A percentile compares a stretch with the other conserved stretches of the same genome.
These are phyloP conservation scores for Cetraspora pellucida DNA, from an alignment of 192 early-diverging fungal species.

Conservation along the genomic window DNA sequence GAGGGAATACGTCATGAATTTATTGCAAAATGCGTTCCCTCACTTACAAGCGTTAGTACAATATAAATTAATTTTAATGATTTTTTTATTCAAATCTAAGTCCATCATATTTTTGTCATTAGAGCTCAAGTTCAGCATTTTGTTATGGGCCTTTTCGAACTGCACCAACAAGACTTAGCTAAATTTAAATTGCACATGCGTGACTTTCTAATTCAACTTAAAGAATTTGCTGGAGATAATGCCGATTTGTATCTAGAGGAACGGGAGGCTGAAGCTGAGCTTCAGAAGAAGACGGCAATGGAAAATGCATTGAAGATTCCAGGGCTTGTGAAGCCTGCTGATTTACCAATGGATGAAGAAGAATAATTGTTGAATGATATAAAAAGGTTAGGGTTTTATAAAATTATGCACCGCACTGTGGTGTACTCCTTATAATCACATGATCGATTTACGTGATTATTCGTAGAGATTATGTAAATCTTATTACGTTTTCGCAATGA, in stretches of 20 bases:
- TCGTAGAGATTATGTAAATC: too few relatives aligned
- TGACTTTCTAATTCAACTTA: slow-evolving; percentile 92
- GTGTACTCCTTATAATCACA: too few relatives aligned
- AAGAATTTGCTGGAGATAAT: slow-evolving; percentile 92
- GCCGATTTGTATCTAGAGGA: slow-evolving; percentile 87
- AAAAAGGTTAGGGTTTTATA: too few relatives aligned
- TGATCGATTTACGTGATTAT: too few relatives aligned
- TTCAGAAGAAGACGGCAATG: slow-evolving; percentile 76
- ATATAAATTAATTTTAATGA: background rate
- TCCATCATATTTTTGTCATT: slow-evolving; percentile 15
- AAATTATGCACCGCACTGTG: too few relatives aligned
- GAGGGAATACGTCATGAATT: slow-evolving; percentile 77
- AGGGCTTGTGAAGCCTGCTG: slow-evolving; percentile 96
- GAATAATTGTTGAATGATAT: too few relatives aligned
- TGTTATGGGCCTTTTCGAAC: slow-evolving; percentile 84
- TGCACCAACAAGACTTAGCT: slow-evolving; percentile 74
- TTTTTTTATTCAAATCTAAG: background rate
- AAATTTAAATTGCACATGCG: slow-evolving; percentile 93
- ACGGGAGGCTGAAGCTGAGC: slow-evolving; percentile 80
- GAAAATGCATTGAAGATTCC: slow-evolving; percentile 86
- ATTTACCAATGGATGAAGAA: slow-evolving; percentile 64
- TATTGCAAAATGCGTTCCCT: slow-evolving; percentile 88
- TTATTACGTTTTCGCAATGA: too few relatives aligned
- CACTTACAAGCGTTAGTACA: slow-evolving; percentile 77
- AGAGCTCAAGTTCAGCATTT: slow-evolving; percentile 86